Conservation (phyloP, 495 filamentous ascomycete species). For the Penicillium crystallinum region DNA sequence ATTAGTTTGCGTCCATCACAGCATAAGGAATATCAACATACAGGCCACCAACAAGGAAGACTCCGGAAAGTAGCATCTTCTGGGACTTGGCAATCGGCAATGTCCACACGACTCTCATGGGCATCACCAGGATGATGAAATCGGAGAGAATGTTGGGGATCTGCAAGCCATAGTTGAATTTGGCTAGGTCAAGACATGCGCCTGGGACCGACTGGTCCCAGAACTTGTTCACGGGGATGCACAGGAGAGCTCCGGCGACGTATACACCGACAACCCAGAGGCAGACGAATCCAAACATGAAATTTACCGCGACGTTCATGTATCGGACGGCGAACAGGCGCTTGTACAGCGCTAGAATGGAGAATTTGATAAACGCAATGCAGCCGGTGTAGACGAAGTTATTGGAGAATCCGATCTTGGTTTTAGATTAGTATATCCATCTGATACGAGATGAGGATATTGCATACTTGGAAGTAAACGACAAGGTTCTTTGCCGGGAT, state of each 20-base stretch:
- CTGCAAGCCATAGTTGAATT: conserved; percentile 32
- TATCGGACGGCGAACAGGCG: conserved; percentile 29
- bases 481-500: conserved; percentile 24
- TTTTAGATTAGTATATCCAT: not conserved
- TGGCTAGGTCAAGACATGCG: conserved; percentile 26
- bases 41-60: conserved; percentile 41
- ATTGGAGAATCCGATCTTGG: conserved; percentile 26
- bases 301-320: conserved; percentile 24
- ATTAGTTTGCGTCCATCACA: not conserved
- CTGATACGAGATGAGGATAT: not conserved
- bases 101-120: conserved; percentile 40
- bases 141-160: conserved; percentile 41
- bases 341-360: conserved; percentile 39
- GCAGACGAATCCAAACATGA: conserved; percentile 23
- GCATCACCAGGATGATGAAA: conserved; percentile 39
- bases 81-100: conserved; percentile 33
- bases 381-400: conserved; percentile 28
- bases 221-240: conserved; percentile 29
- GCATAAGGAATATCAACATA: conserved; percentile 10
- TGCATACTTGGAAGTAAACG: conserved; percentile 26
- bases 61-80: conserved; percentile 32
- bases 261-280: conserved; percentile 28
- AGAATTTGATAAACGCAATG: conserved; percentile 36
- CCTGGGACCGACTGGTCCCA: conserved; percentile 25
- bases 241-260: conserved; percentile 26